phyloP scores from a whole-genome alignment of 257 asterid genomes.

The Solanum bulbocastanum region DNA sequence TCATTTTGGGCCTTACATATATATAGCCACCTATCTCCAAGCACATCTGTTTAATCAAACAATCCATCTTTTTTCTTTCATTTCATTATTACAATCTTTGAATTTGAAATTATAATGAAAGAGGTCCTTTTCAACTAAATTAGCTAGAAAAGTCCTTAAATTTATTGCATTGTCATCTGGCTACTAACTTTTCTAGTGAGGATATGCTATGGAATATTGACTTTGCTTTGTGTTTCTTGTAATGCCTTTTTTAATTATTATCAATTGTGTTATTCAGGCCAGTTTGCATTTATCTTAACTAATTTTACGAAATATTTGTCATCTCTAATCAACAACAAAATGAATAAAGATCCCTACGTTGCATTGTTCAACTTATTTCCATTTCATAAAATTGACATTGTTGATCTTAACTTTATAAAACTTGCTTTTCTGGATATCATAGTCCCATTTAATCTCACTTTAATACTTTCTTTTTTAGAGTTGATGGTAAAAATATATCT shows the following conservation, averaged over 20 bases:
- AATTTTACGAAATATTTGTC: neutral
- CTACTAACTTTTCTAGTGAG: neutral
- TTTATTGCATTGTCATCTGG: neutral
- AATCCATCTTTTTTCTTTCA: neutral
- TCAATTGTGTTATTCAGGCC: accelerated
- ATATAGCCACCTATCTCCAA: neutral
- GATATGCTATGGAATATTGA: neutral
- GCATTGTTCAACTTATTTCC: neutral
- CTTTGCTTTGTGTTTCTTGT: neutral
- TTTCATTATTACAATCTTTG: neutral
- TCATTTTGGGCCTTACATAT: neutral
- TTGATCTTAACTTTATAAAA: too few relatives aligned
- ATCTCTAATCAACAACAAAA: neutral
- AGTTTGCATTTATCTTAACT: neutral
- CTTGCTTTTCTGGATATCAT: neutral
- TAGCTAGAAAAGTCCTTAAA: neutral
- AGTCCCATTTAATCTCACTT: neutral
- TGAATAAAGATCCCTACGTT: too few relatives aligned
- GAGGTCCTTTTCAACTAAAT: neutral
- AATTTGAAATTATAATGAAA: neutral
- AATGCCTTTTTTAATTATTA: neutral
- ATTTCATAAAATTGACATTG: too few relatives aligned
- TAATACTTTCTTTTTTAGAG: too few relatives aligned
- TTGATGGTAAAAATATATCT: neutral
- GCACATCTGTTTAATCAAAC: neutral